Evolutionary conservation across 805 yeast species (phyloP).

Genomic region (Yarrowia yakushimensis): DNA sequence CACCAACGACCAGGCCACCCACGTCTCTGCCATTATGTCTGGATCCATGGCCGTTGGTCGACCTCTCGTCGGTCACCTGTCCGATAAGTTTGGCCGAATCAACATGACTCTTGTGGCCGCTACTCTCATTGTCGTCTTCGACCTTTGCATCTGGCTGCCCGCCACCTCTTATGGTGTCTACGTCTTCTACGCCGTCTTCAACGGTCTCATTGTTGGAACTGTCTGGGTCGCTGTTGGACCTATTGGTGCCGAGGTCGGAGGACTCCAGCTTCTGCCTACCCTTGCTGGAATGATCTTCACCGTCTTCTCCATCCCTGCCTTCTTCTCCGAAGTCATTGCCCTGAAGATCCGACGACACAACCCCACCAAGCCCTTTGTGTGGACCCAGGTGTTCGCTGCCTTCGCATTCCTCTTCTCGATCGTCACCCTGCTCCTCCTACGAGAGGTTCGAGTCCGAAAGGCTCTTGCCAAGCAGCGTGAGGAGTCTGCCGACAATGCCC

Average conservation of each 20-base stretch:
- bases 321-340: slow-evolving; percentile 24
- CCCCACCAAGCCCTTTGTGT: slow-evolving; percentile 11
- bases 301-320: slow-evolving; percentile 19
- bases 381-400: slow-evolving; percentile 25
- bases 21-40: slow-evolving; percentile 36
- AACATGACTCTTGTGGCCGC: slow-evolving; percentile 40
- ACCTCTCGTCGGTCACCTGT: slow-evolving; percentile 46
- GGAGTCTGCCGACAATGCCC: slow-evolving; percentile 5
- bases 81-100: slow-evolving; percentile 48
- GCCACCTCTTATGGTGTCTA: slow-evolving; percentile 28
- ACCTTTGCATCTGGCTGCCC: slow-evolving; percentile 29
- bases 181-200: slow-evolving; percentile 36
- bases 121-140: slow-evolving; percentile 37
- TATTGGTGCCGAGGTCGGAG: slow-evolving; percentile 24
- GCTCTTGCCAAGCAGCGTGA: background rate
- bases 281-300: slow-evolving; percentile 19
- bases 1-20: slow-evolving; percentile 29
- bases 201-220: slow-evolving; percentile 41
- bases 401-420: slow-evolving; percentile 19
- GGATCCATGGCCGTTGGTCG: slow-evolving; percentile 47
- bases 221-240: slow-evolving; percentile 24
- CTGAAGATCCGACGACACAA: background rate
- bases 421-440: slow-evolving; percentile 3
- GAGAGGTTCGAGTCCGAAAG: slow-evolving; percentile 22
- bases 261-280: slow-evolving; percentile 23